Evolutionary conservation across 1,139 yeast genomes (phyloP), one percentile per base, ranked within the genome.

Genomic region (Geotrichum klebahnii): DNA sequence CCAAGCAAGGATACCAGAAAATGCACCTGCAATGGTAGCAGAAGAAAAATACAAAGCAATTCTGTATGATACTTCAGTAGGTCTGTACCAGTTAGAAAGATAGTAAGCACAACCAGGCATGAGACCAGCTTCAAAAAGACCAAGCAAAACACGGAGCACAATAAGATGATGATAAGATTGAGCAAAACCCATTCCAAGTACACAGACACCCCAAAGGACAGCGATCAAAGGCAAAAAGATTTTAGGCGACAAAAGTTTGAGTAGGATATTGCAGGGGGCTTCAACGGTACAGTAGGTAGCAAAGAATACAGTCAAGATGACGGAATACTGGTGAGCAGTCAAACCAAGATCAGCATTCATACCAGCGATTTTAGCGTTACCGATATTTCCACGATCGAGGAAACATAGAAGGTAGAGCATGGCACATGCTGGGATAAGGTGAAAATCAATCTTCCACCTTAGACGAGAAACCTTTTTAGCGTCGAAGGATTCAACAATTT

Each of bases 281-380:
- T 79, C 79, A 60, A 78, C 78, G 37, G 76, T 67, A 52, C 77
- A 58, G 56, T 75, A 76, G 4, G 80, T 81, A 53, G 76, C 70
- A 57, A 77, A 76, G 62, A 82, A 81, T 29, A 80, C 74, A 1
- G 86, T 80, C n/a, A 81, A 78, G 47, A 79, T 67, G 77, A 84
- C 79, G 28, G 74, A 69, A 58, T 72, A 76, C 48, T 73, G 70
- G 43, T 69, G 62, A 4, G 73, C 74, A 9, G 62, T 57, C 46
- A 66, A 59, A 45, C 73, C 55, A 29, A 63, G 58, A 53, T 74
- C 70, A 1, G 66, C 60, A 53, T 70, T 71, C 52, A 82, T 69
- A 1, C 85, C 86, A 69, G 81, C 71, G 48, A 82, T 74, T 1
- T 86, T 74, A 3, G 86, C 85, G 57, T 76, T 78, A 10, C 82